Percentiles rank a stretch among this genome's conserved stretches.
phyloP scores from a whole-genome alignment of 176 grass and related monocot genomes.

The Chrysopogon serrulatus region DNA sequence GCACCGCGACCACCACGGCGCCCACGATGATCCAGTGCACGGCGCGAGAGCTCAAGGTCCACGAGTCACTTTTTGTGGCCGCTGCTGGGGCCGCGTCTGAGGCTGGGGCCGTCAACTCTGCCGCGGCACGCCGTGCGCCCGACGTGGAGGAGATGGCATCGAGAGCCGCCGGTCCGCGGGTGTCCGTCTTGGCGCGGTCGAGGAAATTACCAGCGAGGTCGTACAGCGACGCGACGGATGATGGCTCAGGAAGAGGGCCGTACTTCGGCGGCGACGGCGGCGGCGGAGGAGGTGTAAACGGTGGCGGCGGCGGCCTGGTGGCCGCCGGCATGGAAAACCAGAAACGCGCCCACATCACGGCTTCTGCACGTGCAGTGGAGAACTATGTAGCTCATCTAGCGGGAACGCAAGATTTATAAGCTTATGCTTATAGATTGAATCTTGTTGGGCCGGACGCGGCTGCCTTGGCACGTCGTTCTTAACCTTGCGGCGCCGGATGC shows the following conservation, averaged over 20 bases:
- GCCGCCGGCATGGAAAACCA: constrained; percentile 1
- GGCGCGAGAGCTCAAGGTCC: constrained; percentile 10
- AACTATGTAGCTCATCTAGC: background rate
- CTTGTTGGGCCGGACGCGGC: background rate
- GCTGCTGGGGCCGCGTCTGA: background rate
- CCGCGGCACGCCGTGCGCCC: background rate
- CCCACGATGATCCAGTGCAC: constrained; percentile 20
- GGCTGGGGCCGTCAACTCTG: background rate
- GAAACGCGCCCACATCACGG: constrained; percentile 12
- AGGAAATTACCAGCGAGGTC: background rate
- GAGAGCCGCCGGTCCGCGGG: background rate
- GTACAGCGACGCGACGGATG: background rate
- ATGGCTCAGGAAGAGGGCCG: background rate
- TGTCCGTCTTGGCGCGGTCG: background rate
- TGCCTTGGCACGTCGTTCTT: background rate
- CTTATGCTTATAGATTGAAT: background rate
- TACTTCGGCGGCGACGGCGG: background rate
- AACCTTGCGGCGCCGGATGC: constrained; percentile 9
- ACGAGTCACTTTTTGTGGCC: background rate
- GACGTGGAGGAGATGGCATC: background rate
- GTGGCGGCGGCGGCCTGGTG: background rate
- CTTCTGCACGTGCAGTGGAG: background rate
- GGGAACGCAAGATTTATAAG: background rate
- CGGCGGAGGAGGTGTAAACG: background rate
- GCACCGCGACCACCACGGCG: background rate